These are phyloP conservation scores for Helicocarpus griseus DNA, from an alignment of 2,329 filamentous ascomycete genomes.

Conservation along the genomic window DNA sequence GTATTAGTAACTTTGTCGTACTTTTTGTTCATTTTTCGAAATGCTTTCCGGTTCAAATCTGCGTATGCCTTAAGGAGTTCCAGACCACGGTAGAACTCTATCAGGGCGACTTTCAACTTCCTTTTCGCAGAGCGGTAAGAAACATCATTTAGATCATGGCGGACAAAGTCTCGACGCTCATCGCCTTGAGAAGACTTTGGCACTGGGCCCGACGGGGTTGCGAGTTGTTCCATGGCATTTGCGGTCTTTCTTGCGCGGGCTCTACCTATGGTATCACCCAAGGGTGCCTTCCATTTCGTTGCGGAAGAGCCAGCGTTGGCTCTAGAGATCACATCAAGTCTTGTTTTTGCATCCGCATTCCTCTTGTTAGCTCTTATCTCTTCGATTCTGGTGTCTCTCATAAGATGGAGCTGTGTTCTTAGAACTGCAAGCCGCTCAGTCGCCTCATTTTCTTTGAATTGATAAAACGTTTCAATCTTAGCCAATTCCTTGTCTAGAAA, in stretches of 20 bases:
- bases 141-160: slow-evolving; percentile 49
- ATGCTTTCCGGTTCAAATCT: slow-evolving; percentile 80
- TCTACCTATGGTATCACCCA: slow-evolving; percentile 36
- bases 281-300: slow-evolving; percentile 27
- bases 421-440: slow-evolving; percentile 60
- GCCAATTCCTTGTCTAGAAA: slow-evolving; percentile 76
- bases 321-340: background rate
- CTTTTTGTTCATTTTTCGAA: slow-evolving; percentile 97
- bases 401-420: slow-evolving; percentile 79
- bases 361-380: slow-evolving; percentile 52
- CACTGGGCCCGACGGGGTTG: slow-evolving; percentile 30
- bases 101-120: slow-evolving; percentile 81
- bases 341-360: slow-evolving; percentile 17
- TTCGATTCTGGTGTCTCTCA: slow-evolving; percentile 72
- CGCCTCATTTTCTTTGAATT: slow-evolving; percentile 76
- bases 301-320: slow-evolving; percentile 16
- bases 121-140: slow-evolving; percentile 80
- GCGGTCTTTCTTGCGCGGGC: slow-evolving; percentile 45
- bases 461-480: slow-evolving; percentile 92
- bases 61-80: slow-evolving; percentile 90
- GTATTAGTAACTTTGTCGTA: slow-evolving; percentile 86
- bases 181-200: slow-evolving; percentile 22
- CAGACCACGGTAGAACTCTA: slow-evolving; percentile 86
- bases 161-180: slow-evolving; percentile 41
- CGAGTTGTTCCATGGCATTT: slow-evolving; percentile 37